These are phyloP conservation scores for Metarhizium brunneum DNA, from an alignment of 2,329 filamentous ascomycete species.

Conservation along the genomic window DNA sequence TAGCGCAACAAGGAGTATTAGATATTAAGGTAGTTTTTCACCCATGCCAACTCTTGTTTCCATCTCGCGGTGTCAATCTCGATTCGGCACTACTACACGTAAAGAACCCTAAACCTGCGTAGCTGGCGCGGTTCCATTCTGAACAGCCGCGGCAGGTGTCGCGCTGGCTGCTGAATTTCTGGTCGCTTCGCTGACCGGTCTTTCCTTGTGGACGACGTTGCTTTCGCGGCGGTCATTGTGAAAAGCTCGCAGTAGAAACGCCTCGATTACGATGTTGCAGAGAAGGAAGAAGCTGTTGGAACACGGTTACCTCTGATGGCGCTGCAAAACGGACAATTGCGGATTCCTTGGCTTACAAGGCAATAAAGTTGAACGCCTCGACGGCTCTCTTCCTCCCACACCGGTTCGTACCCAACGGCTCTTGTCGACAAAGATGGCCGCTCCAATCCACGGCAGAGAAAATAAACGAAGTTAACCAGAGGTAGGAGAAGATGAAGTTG, in stretches of 20 bases:
- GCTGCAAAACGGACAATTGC: too few species aligned
- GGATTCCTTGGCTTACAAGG: slow-evolving; percentile 11
- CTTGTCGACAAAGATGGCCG: slow-evolving; percentile 6
- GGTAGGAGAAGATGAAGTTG: slow-evolving; percentile 16
- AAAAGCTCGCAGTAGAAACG: background rate
- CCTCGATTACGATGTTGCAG: slow-evolving; percentile 10
- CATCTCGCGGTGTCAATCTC: too few species aligned
- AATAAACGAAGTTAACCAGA: slow-evolving; percentile 18
- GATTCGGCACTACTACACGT: too few species aligned
- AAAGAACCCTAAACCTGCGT: background rate
- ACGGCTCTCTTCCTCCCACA: slow-evolving; percentile 14
- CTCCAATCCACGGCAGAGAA: slow-evolving; percentile 16
- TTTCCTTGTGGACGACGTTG: background rate
- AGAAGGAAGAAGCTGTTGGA: slow-evolving; percentile 11
- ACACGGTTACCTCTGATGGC: too few species aligned
- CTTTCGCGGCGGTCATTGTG: background rate
- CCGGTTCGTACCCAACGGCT: slow-evolving; percentile 1
- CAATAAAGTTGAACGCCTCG: slow-evolving; percentile 15
- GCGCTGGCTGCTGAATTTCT: background rate
- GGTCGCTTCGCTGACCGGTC: background rate
- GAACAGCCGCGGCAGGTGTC: background rate
- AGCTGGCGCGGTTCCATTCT: background rate
- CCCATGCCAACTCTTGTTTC: too few species aligned
- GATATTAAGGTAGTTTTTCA: too few species aligned
- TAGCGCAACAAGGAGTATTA: too few species aligned